A percentile compares a stretch with the other conserved stretches of the same genome.
These are phyloP conservation scores for Mesembryanthemum crystallinum DNA, from an alignment of 148 eudicot genomes.

Conservation along the genomic window DNA sequence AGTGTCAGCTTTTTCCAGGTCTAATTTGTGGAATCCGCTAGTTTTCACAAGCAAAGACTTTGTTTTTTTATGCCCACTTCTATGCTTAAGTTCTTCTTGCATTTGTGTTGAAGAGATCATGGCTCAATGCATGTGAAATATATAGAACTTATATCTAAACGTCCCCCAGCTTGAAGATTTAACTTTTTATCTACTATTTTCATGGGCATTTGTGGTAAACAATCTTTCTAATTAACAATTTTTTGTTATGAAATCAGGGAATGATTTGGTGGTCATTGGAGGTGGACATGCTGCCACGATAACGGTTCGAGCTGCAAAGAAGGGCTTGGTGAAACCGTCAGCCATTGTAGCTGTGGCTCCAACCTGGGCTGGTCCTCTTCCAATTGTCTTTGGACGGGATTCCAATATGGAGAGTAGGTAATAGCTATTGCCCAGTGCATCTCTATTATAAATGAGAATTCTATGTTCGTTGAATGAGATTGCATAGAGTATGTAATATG, in stretches of 20 bases:
- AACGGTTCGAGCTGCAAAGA: conserved; percentile 70
- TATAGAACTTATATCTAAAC: neutral
- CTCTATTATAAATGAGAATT: neutral
- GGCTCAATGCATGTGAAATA: too few relatives aligned
- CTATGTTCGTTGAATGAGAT: neutral
- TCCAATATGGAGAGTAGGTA: conserved; percentile 87
- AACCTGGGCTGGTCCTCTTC: conserved; percentile 98
- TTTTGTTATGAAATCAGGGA: conserved; percentile 33
- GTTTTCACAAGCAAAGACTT: too few relatives aligned
- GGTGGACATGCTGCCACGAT: conserved; percentile 98
- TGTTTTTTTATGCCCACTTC: too few relatives aligned
- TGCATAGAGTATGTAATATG: neutral
- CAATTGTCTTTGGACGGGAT: conserved; percentile 92
- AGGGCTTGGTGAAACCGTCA: conserved; percentile 79
- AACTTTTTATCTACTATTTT: neutral
- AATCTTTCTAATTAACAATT: conserved; percentile 10
- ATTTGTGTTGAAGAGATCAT: too few relatives aligned
- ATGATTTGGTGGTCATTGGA: conserved; percentile 72
- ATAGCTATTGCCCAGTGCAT: neutral
- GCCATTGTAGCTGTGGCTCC: conserved; percentile 94
- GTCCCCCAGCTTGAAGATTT: neutral
- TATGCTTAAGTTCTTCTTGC: too few relatives aligned
- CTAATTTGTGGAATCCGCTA: too few relatives aligned
- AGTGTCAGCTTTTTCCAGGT: too few relatives aligned
- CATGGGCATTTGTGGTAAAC: neutral